Conservation (phyloP, 1,284 basidiomycete species). For the Fomitopsis palustris region DNA sequence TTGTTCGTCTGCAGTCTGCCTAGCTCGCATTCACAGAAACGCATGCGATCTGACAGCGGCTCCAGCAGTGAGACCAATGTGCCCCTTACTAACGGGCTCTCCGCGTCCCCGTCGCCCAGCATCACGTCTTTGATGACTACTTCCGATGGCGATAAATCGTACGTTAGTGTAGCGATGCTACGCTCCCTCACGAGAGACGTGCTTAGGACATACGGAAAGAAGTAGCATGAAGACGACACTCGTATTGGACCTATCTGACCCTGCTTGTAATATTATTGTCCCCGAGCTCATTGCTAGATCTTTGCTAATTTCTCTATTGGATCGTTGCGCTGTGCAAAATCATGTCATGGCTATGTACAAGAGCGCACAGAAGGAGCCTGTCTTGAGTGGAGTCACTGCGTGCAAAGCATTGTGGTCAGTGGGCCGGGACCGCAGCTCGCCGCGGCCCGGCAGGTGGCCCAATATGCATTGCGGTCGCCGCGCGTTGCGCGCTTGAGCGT, state of each 20-base stretch:
- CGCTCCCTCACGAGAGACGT: constrained; percentile 60
- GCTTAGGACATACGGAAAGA: constrained; percentile 34
- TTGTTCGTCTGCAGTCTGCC: background rate
- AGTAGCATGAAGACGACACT: background rate
- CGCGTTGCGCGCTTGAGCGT: background rate
- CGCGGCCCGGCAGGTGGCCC: background rate
- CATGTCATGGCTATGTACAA: background rate
- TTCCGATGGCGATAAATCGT: constrained; percentile 25
- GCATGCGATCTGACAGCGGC: constrained; percentile 22
- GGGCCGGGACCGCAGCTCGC: no score
- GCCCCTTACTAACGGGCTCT: constrained; percentile 12
- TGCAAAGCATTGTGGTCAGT: no score
- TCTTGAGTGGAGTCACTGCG: background rate
- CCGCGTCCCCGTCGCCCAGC: constrained; percentile 33
- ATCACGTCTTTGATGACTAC: constrained; percentile 26
- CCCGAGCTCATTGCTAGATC: background rate
- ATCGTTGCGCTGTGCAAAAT: no score
- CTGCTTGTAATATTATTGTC: background rate
- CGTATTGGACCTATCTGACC: background rate
- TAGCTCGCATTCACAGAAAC: constrained; percentile 17
- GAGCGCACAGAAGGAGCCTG: background rate
- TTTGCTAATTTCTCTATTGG: no score
- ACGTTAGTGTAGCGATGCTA: constrained; percentile 67
- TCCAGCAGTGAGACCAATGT: constrained; percentile 16
- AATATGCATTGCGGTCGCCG: background rate